Conservation (phyloP, 2,329 filamentous ascomycete genomes). For the Hawksworthiomyces lignivorus region DNA sequence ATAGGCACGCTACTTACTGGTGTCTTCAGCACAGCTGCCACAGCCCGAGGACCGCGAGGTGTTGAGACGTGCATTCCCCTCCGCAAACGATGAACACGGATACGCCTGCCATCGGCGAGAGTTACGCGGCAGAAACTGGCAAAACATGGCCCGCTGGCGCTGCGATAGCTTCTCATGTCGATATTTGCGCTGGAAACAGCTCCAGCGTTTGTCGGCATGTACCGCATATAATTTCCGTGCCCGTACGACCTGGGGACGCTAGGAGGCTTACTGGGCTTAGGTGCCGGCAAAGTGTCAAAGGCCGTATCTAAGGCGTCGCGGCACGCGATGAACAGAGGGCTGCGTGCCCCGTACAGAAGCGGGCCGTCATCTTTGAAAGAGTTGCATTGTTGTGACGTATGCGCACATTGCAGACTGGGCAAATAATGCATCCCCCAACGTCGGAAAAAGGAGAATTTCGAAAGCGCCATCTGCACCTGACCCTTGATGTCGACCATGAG, state of each 20-base stretch:
- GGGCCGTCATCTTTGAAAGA: slow-evolving; percentile 55
- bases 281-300: slow-evolving; percentile 40
- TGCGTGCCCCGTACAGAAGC: slow-evolving; percentile 42
- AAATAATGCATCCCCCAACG: slow-evolving; percentile 54
- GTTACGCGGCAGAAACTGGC: slow-evolving; percentile 39
- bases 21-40: slow-evolving; percentile 45
- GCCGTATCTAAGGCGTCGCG: slow-evolving; percentile 40
- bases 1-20: slow-evolving; percentile 31
- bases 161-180: slow-evolving; percentile 38
- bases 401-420: slow-evolving; percentile 46
- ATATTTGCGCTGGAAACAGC: slow-evolving; percentile 11
- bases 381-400: slow-evolving; percentile 51
- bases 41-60: slow-evolving; percentile 38
- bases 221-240: no score
- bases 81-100: slow-evolving; percentile 36
- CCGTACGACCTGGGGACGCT: not conserved
- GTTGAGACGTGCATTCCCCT: slow-evolving; percentile 42
- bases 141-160: slow-evolving; percentile 40
- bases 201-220: no score
- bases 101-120: slow-evolving; percentile 29
- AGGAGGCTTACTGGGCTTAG: slow-evolving; percentile 27
- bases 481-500: slow-evolving; percentile 45
- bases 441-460: slow-evolving; percentile 27
- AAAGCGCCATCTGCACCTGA: slow-evolving; percentile 43
- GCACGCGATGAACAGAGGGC: slow-evolving; percentile 43